Conservation (phyloP, 768 basidiomycete genomes). For the Paxillus involutus region DNA sequence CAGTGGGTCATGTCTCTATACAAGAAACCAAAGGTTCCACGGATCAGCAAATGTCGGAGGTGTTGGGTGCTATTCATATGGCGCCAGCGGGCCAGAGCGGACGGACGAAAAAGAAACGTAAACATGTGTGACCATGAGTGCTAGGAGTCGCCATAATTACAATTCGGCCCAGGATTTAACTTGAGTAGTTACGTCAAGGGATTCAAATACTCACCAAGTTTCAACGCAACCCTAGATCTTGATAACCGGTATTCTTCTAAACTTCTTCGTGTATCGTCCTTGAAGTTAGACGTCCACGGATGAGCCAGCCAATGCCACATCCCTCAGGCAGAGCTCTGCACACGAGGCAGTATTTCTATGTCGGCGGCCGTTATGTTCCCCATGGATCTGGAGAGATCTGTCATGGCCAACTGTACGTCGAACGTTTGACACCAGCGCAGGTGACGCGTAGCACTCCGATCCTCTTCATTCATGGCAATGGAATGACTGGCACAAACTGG, state of each 20-base stretch:
- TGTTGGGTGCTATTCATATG: constrained; percentile 59
- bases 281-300: background rate
- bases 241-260: constrained; percentile 16
- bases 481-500: constrained; percentile 54
- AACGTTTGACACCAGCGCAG: constrained; percentile 43
- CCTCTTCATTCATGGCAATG: constrained; percentile 49
- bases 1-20: constrained; percentile 30
- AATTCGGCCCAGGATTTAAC: too few species aligned
- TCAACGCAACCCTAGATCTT: constrained; percentile 1
- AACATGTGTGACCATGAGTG: constrained; percentile 2
- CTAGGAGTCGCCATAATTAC: too few species aligned
- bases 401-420: constrained; percentile 52
- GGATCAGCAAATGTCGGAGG: constrained; percentile 44
- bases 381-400: constrained; percentile 37
- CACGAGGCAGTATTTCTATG: constrained; percentile 47
- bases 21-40: constrained; percentile 12
- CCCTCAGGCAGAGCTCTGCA: constrained; percentile 37
- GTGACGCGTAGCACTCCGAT: constrained; percentile 41
- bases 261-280: constrained; percentile 13
- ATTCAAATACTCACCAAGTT: too few species aligned
- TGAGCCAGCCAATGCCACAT: background rate
- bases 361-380: constrained; percentile 41
- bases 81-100: constrained; percentile 51
- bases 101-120: constrained; percentile 32
- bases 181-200: too few species aligned